Percentiles rank a stretch among this genome's conserved stretches.
These are phyloP conservation scores for Pleurotus tuber-regium DNA, from an alignment of 768 basidiomycete species.

Conservation along the genomic window DNA sequence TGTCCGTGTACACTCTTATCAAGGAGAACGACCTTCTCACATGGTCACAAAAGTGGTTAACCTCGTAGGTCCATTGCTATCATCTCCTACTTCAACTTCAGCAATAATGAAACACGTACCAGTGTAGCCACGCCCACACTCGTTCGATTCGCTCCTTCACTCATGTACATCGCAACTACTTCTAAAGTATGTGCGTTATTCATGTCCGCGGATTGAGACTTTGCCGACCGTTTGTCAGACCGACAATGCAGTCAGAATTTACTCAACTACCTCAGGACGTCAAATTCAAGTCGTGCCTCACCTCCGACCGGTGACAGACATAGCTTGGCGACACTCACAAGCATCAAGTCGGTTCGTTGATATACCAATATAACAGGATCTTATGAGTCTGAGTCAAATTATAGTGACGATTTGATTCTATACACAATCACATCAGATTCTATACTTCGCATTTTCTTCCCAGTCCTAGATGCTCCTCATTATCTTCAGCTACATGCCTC, in stretches of 20 bases:
- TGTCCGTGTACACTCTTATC: conserved; percentile 76
- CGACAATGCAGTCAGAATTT: conserved; percentile 59
- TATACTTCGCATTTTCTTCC: conserved; percentile 80
- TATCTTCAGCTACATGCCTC: conserved; percentile 82
- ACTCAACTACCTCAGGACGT: conserved; percentile 70
- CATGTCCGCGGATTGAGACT: not conserved
- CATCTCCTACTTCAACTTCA: not conserved
- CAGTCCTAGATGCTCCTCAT: conserved; percentile 83
- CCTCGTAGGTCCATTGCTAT: conserved; percentile 42
- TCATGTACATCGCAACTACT: conserved; percentile 69
- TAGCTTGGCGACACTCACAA: conserved; percentile 73
- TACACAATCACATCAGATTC: conserved; percentile 85
- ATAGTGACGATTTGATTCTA: conserved; percentile 71
- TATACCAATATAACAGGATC: not conserved
- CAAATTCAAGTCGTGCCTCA: conserved; percentile 69
- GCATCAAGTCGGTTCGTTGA: conserved; percentile 54
- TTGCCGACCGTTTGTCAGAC: conserved; percentile 33
- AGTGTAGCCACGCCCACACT: conserved; percentile 51
- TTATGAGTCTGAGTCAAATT: not conserved
- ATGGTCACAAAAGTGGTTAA: conserved; percentile 80
- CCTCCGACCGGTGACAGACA: conserved; percentile 66
- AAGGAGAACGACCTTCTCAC: conserved; percentile 81
- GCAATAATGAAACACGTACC: conserved; percentile 5
- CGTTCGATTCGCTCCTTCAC: conserved; percentile 69
- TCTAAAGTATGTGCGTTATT: conserved; percentile 43